These are phyloP conservation scores for Pseudopithomyces chartarum DNA, from an alignment of 2,329 filamentous ascomycete genomes.

Conservation along the genomic window DNA sequence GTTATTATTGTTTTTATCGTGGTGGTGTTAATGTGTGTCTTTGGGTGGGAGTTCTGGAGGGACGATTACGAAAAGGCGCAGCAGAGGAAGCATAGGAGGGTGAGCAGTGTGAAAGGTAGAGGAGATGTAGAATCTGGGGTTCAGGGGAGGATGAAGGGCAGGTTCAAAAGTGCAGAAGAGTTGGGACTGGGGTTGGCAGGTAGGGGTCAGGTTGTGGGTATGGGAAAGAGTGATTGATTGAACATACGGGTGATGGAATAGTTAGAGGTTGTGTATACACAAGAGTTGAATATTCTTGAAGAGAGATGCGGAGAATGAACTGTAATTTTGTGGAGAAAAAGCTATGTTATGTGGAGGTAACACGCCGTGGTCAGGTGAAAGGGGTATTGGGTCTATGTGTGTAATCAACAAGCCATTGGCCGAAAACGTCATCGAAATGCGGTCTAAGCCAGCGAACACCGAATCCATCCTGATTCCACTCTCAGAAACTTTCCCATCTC, in stretches of 20 bases:
- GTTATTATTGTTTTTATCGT: slow-evolving; percentile 31
- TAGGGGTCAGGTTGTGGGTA: slow-evolving; percentile 29
- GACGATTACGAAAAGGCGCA: slow-evolving; percentile 38
- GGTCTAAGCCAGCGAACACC: background rate
- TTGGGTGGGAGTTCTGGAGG: slow-evolving; percentile 27
- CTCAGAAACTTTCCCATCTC: background rate
- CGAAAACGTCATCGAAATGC: background rate
- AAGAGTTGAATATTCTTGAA: background rate
- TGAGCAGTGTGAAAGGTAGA: slow-evolving; percentile 11
- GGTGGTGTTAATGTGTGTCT: slow-evolving; percentile 31
- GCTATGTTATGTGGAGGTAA: background rate
- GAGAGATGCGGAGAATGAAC: background rate
- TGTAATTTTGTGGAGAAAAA: background rate
- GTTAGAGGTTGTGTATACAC: background rate
- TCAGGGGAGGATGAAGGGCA: slow-evolving; percentile 17
- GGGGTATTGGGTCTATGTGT: background rate
- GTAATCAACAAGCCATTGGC: background rate
- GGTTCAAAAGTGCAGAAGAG: slow-evolving; percentile 34
- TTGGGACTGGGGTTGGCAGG: slow-evolving; percentile 29
- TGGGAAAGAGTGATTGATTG: slow-evolving; percentile 44
- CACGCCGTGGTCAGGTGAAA: background rate
- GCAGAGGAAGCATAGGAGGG: slow-evolving; percentile 24
- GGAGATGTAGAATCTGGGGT: slow-evolving; percentile 25
- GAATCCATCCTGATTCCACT: background rate
- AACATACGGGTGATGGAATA: background rate